Evolutionary conservation across 805 yeast species (phyloP).

Genomic region (Wickerhamiella allomyrinae): DNA sequence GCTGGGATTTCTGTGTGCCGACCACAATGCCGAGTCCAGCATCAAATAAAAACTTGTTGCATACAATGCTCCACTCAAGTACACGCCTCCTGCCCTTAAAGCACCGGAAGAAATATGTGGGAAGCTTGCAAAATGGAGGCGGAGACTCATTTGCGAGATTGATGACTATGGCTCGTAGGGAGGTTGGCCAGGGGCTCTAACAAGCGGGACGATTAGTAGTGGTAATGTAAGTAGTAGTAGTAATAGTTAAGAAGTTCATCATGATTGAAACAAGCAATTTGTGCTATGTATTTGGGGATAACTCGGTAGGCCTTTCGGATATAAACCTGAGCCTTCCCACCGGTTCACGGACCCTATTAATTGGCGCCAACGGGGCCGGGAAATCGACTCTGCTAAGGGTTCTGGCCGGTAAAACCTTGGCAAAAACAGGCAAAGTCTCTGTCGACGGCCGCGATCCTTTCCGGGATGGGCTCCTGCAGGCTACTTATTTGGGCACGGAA

Average conservation of each 20-base stretch:
- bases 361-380: conserved; percentile 97
- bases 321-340: conserved; percentile 48
- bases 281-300: conserved; percentile 53
- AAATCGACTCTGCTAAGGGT: conserved; percentile 77
- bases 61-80: conserved; percentile 37
- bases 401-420: conserved; percentile 81
- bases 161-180: no score
- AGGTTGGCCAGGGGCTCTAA: no score
- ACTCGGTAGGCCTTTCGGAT: conserved; percentile 52
- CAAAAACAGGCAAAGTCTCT: conserved; percentile 51
- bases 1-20: conserved; percentile 74
- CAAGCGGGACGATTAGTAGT: no score
- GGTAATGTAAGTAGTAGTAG: no score
- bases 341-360: conserved; percentile 59
- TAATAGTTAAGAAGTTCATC: no score
- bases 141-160: conserved; percentile 10
- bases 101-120: conserved; percentile 57
- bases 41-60: conserved; percentile 83
- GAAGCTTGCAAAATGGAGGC: conserved; percentile 15
- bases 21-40: conserved; percentile 77
- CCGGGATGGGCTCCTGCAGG: conserved; percentile 34
- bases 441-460: conserved; percentile 88
- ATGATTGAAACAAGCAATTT: conserved; percentile 46
- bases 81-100: conserved; percentile 60
- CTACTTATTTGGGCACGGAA: conserved; percentile 85